Evolutionary conservation across 2,329 filamentous ascomycete genomes (phyloP), one percentile per base, ranked within the genome.

Genomic region (Madurella mycetomatis): DNA sequence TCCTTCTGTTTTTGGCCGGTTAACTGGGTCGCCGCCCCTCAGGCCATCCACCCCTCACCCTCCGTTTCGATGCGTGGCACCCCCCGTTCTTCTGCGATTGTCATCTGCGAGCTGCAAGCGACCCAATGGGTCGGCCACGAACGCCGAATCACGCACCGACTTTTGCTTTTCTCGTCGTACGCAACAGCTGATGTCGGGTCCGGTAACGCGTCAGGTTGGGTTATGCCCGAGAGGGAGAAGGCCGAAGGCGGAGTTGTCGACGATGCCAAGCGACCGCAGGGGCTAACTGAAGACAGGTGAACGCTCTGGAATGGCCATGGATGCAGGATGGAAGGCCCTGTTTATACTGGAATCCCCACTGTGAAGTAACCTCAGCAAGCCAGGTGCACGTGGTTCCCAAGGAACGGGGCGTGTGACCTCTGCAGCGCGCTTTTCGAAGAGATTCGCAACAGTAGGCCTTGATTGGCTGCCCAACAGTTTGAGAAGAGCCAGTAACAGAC

Each of bases 311-410:
- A 59, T 39, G 12, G 9, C 1, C 15, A 49, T n/a, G 54, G 52
- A 49, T 41, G 51, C 51, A 54, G 57, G 55, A 58, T 61, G 64
- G 61, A 60, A 53, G 55, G 55, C 57, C 54, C 53, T 54, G 62
- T 61, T 63, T 56, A 53, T 61, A 63, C 55, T 61, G 57, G 34
- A 53, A 61, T 61, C 64, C 52, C 66, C 64, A 64, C 64, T 49
- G 48, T 37, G 50, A 59, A 60, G 62, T 61, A 63, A 59, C 62
- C 61, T 63, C 53, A 59, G 53, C 60, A 56, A 47, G 18, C 54
- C 39, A 47, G 43, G 55, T 51, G 67, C 64, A 70, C 67, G 68
- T 70, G 68, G 66, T 65, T 60, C 57, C 48, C 55, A 61, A 59
- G 67, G 57, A 67, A 66, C 69, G 67, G 68, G 60, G 54, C 49